Base-by-base conservation (phyloP, 2,329 filamentous ascomycete species). In the Zasmidium angulare region DNA sequence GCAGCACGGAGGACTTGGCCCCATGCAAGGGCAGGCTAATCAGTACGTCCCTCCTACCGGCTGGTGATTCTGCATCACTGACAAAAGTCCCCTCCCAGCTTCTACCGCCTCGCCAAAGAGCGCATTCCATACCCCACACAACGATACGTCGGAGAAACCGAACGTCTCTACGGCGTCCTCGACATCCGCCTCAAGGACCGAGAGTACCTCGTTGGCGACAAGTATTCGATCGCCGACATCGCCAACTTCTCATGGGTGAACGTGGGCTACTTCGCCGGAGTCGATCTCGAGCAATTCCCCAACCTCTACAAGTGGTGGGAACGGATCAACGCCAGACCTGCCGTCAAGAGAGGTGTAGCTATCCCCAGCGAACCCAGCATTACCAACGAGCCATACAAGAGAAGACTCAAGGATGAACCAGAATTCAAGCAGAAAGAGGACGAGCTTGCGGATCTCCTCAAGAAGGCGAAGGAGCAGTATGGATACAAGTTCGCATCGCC, bases 381-480 rank as follows among this genome's bases (percentile, higher is more conserved):
- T 14, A 71, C 70, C 4, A 84, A 85, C 64, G 75, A 69, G 0
- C 60, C 66, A 1, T 73, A 81, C 55, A 58, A 72, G 63, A 70
- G 77, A 71, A 73, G 73, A 23, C 53, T 82, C 58, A 75, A 78
- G 68, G 73, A 79, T 2, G 79, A 84, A 36, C 71, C 76, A 21
- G 81, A 82, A 60, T 79, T 78, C 62, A 79, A 75, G 67, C 73
- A 79, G 71, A 75, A 77, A 68, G 75, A 81, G 62, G 74, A 77
- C 36, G 67, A 73, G 60, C 57, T 78, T 21, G 65, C 62, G 56
- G 71, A 75, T 48, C 55, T 74, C 50, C 69, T 74, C 55, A 70
- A 75, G 58, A 74, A 74, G 56, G 77, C 77, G 10, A 79, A 79
- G 67, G 73, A 78, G 65, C 69, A 79, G 66, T 79, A 79, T 63